phyloP scores from a whole-genome alignment of 371 early-diverging fungal genomes.

The Batkoa obscura region DNA sequence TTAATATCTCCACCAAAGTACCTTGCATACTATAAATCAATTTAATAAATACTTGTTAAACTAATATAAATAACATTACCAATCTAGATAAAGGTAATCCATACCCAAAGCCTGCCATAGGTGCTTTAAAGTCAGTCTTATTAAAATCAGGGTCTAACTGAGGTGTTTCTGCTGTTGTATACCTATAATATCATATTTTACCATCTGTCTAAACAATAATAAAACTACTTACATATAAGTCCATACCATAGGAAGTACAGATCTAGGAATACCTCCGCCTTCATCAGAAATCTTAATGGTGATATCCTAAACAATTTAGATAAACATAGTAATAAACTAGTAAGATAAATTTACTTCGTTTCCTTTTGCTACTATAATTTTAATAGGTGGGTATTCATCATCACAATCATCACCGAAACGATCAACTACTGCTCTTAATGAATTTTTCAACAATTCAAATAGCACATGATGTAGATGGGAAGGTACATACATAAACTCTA shows the following conservation, averaged over 20 bases:
- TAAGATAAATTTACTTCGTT: conserved; percentile 44
- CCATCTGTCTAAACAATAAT: not conserved
- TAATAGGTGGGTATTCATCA: conserved; percentile 79
- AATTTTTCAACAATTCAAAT: conserved; percentile 94
- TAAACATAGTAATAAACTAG: not conserved
- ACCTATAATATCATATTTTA: conserved; percentile 16
- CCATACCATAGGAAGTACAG: conserved; percentile 81
- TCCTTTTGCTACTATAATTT: conserved; percentile 82
- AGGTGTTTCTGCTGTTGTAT: conserved; percentile 86
- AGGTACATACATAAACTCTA: conserved; percentile 92
- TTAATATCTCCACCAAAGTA: conserved; percentile 93
- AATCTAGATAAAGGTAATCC: conserved; percentile 79
- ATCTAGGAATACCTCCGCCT: conserved; percentile 86
- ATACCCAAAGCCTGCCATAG: conserved; percentile 96
- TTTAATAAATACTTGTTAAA: not conserved
- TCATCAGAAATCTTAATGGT: conserved; percentile 93
- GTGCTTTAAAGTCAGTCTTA: conserved; percentile 83
- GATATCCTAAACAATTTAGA: conserved; percentile 38
- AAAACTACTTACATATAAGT: conserved; percentile 57
- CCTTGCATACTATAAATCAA: conserved; percentile 43
- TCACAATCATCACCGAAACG: conserved; percentile 61
- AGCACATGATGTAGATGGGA: conserved; percentile 91
- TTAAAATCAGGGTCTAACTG: conserved; percentile 63
- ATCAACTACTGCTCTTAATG: conserved; percentile 87
- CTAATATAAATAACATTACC: conserved; percentile 18